Evolutionary conservation across 139 green algal genomes (phyloP).

Genomic region (Penium margaritaceum): DNA sequence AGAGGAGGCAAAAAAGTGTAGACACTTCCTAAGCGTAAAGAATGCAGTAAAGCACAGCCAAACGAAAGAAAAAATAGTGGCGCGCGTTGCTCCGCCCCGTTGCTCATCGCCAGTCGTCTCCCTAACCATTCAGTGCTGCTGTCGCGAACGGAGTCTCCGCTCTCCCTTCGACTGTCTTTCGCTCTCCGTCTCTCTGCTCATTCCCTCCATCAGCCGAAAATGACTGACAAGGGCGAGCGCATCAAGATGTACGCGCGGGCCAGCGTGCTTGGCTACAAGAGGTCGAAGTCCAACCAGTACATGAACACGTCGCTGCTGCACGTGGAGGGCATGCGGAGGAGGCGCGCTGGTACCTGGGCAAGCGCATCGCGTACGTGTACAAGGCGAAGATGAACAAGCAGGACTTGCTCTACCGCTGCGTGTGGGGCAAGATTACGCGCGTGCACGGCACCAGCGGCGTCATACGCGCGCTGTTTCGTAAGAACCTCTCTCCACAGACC

Average conservation of each 20-base stretch:
- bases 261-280: conserved; percentile 39
- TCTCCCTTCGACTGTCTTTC: too few relatives aligned
- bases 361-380: conserved; percentile 95
- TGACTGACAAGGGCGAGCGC: too few relatives aligned
- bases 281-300: conserved; percentile 44
- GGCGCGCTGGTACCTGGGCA: conserved; percentile 89
- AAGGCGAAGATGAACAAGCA: conserved; percentile 94
- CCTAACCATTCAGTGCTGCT: too few relatives aligned
- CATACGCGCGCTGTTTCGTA: conserved; percentile 88
- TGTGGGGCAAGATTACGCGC: conserved; percentile 86
- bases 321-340: conserved; percentile 83
- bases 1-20: too few relatives aligned
- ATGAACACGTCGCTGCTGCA: conserved; percentile 64
- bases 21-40: too few relatives aligned
- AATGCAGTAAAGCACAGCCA: too few relatives aligned
- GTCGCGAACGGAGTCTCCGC: too few relatives aligned
- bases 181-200: too few relatives aligned
- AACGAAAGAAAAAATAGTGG: too few relatives aligned
- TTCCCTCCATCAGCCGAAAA: too few relatives aligned
- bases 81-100: too few relatives aligned
- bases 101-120: too few relatives aligned
- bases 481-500: conserved; percentile 77
- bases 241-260: conserved; percentile 37
- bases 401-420: conserved; percentile 78
- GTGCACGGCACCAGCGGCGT: conserved; percentile 80